A percentile compares a stretch with the other conserved stretches of the same genome.
phyloP scores from a whole-genome alignment of 2,329 filamentous ascomycete genomes.

The Beauveria sp. region DNA sequence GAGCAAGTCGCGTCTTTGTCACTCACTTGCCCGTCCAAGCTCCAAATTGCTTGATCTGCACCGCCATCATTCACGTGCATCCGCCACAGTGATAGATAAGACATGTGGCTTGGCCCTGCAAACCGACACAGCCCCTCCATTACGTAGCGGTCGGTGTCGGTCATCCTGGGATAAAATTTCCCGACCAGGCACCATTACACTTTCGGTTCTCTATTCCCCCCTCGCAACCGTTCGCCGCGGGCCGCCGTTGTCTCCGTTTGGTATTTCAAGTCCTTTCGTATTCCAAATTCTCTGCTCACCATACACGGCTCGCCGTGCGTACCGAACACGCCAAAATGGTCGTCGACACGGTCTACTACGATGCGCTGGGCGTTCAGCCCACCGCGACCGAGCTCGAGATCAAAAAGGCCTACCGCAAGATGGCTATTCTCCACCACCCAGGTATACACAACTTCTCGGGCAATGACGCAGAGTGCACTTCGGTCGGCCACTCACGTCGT shows the following conservation, averaged over 20 bases:
- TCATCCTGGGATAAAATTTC: constrained; percentile 14
- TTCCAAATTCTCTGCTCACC: not conserved
- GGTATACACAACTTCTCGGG: constrained; percentile 39
- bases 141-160: constrained; percentile 22
- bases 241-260: not conserved
- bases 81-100: constrained; percentile 4
- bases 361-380: constrained; percentile 74
- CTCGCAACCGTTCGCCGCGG: not conserved
- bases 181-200: constrained; percentile 8
- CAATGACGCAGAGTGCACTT: not conserved
- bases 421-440: constrained; percentile 88
- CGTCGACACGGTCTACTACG: constrained; percentile 82
- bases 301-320: not conserved
- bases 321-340: constrained; percentile 54
- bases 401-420: constrained; percentile 93
- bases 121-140: constrained; percentile 27
- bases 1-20: too few species aligned
- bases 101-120: not conserved
- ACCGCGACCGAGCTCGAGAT: constrained; percentile 87
- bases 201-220: not conserved
- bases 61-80: constrained; percentile 5
- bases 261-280: not conserved
- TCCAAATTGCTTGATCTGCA: not conserved
- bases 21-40: not conserved
- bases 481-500: not conserved